Base-by-base conservation (phyloP, 306 rosid genomes). In the Trifolium repens region DNA sequence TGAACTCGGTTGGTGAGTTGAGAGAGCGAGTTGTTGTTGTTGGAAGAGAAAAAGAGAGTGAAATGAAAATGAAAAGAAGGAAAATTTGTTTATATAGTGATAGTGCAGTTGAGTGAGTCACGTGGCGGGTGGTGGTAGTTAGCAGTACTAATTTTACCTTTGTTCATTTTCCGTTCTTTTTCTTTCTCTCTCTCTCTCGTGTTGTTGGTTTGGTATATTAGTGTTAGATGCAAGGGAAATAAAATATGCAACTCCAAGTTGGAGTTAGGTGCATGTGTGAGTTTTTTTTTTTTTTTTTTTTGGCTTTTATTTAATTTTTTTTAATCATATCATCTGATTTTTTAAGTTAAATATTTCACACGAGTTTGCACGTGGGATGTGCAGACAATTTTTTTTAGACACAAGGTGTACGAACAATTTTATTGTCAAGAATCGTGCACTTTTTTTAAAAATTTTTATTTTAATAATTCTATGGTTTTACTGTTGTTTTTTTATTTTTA, bases 61-160 rank as follows among this genome's bases (percentile, higher is more conserved):
- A 79, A 74, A 26, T 76, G 82, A 35, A 77, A 80, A 52, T 10
- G 35, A 32, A 32, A 1, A 39, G 65, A 2, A 16, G 71, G 7
- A 73, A 4, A 37, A 55, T 7, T 7, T 1, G 9, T 1, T 39
- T 17, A 46, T 74, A 67, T 88, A 86, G 78, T 83, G 75, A 81
- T 82, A 82, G 84, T 7, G 75, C 24, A 85, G 9, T 7, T 7
- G n/a, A 39, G 76, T 46, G 5, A 54, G 67, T 77, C 92, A 88
- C 91, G 94, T 91, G 96, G 82, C 80, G n/a, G 14, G 15, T 11
- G 91, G 87, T 79, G 60, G 93, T 82, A 42, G 60, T 42, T 75
- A 22, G 84, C 57, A 40, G 81, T 63, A 69, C 77, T 70, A 75
- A 16, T 2, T 74, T 80, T 74, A 72, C 78, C 59, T 40, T 37